phyloP scores from a whole-genome alignment of 2,329 filamentous ascomycete genomes.

The Alternaria ethzedia region DNA sequence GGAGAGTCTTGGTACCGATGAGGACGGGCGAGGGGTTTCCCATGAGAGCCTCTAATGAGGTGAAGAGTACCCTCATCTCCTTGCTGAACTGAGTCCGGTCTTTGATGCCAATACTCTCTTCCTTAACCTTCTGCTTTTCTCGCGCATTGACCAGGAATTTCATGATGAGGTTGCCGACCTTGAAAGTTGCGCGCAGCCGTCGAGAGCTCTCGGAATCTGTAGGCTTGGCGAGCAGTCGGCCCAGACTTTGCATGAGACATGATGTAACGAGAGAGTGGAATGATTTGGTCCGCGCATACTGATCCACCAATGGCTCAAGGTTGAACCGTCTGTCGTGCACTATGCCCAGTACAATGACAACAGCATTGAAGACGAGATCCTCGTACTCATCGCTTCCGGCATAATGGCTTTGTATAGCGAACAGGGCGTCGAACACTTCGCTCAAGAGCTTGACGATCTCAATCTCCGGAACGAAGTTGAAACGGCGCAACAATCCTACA shows the following conservation, averaged over 20 bases:
- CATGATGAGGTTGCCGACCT: constrained; percentile 89
- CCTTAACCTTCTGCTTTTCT: constrained; percentile 85
- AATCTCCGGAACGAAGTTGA: constrained; percentile 94
- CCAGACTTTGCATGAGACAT: constrained; percentile 85
- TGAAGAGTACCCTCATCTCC: constrained; percentile 86
- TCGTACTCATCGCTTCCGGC: constrained; percentile 92
- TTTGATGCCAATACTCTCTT: constrained; percentile 84
- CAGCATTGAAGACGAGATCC: constrained; percentile 86
- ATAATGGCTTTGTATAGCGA: constrained; percentile 88
- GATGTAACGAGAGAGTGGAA: constrained; percentile 92
- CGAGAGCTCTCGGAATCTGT: constrained; percentile 83
- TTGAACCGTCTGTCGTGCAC: constrained; percentile 95
- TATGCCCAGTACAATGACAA: constrained; percentile 90
- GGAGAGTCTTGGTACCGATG: constrained; percentile 91
- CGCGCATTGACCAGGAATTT: constrained; percentile 94
- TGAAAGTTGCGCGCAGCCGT: constrained; percentile 88
- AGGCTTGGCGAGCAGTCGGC: constrained; percentile 79
- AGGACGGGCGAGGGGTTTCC: constrained; percentile 82
- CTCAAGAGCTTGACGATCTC: constrained; percentile 94
- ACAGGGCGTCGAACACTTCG: constrained; percentile 89
- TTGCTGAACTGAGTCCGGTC: constrained; percentile 77
- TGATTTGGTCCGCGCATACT: constrained; percentile 87
- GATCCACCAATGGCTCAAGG: constrained; percentile 85
- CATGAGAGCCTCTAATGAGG: constrained; percentile 88
- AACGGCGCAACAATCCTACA: constrained; percentile 75